These are phyloP conservation scores for Hyphodiscus hymeniophilus DNA, from an alignment of 495 filamentous ascomycete species.

Conservation along the genomic window DNA sequence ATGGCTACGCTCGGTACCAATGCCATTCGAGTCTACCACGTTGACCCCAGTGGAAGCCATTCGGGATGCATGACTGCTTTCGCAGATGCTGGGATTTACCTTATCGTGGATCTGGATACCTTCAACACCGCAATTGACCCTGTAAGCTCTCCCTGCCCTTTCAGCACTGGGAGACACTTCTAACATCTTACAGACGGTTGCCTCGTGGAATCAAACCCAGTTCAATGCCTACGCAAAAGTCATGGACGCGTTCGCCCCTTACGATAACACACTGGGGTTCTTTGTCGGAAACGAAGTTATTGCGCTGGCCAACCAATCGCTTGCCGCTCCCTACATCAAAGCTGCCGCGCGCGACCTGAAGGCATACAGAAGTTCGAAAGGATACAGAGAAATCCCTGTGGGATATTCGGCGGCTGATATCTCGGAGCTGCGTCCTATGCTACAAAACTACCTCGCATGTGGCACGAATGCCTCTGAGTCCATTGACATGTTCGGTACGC, in stretches of 20 bases:
- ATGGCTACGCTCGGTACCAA: constrained; percentile 81
- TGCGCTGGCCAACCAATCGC: constrained; percentile 47
- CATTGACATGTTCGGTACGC: constrained; percentile 61
- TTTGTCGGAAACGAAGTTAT: constrained; percentile 87
- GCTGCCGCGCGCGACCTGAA: constrained; percentile 76
- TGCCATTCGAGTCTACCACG: constrained; percentile 84
- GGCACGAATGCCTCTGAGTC: constrained; percentile 56
- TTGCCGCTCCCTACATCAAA: constrained; percentile 73
- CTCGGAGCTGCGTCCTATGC: constrained; percentile 67
- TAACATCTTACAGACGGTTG: constrained; percentile 31
- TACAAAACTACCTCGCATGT: constrained; percentile 85
- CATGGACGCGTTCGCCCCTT: constrained; percentile 71
- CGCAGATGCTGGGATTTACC: constrained; percentile 66
- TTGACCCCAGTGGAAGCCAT: constrained; percentile 62
- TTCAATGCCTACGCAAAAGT: constrained; percentile 58
- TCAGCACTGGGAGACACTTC: neutral
- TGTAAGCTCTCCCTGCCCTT: constrained; percentile 32
- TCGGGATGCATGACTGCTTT: constrained; percentile 63
- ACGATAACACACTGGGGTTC: constrained; percentile 72
- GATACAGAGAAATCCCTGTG: constrained; percentile 75
- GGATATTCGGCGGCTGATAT: constrained; percentile 92
- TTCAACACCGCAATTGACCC: constrained; percentile 72
- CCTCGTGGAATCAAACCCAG: constrained; percentile 64
- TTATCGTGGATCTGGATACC: constrained; percentile 77
- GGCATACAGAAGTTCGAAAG: constrained; percentile 65